Percentiles rank a stretch among this genome's conserved stretches.
Evolutionary conservation across 306 rosid species (phyloP).

Genomic region (Quercus bicolor): DNA sequence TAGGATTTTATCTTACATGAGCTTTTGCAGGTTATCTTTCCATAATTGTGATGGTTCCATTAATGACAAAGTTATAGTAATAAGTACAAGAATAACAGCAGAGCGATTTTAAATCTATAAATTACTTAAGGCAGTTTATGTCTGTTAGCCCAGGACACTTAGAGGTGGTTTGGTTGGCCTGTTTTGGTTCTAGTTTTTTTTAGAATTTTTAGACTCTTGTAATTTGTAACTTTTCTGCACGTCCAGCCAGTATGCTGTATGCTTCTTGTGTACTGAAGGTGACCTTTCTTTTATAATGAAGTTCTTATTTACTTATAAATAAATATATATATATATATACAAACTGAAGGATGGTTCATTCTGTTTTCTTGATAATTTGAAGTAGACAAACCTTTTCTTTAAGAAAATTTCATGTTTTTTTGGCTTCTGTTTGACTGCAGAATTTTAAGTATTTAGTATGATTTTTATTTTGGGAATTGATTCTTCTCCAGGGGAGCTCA

Average conservation of each 20-base stretch:
- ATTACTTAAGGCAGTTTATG: not conserved
- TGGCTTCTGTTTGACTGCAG: too few relatives aligned
- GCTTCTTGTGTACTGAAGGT: too few relatives aligned
- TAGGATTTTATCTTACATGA: not conserved
- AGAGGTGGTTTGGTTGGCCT: too few relatives aligned
- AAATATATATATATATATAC: not conserved
- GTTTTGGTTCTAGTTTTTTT: too few relatives aligned
- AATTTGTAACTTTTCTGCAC: too few relatives aligned
- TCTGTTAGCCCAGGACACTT: too few relatives aligned
- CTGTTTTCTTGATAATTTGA: not conserved
- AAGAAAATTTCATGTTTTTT: not conserved
- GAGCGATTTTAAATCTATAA: not conserved
- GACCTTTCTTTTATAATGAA: too few relatives aligned
- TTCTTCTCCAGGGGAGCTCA: not conserved
- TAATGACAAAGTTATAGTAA: not conserved
- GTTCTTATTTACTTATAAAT: too few relatives aligned
- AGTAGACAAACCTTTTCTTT: not conserved
- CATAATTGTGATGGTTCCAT: not conserved
- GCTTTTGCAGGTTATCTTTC: not conserved
- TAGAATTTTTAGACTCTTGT: too few relatives aligned
- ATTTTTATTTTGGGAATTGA: too few relatives aligned
- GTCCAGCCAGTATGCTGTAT: too few relatives aligned
- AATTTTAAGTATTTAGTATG: too few relatives aligned
- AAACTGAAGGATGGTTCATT: not conserved
- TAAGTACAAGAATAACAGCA: not conserved